These are phyloP conservation scores for Colletotrichum sansevieriae DNA, from an alignment of 2,329 filamentous ascomycete species.

Conservation along the genomic window DNA sequence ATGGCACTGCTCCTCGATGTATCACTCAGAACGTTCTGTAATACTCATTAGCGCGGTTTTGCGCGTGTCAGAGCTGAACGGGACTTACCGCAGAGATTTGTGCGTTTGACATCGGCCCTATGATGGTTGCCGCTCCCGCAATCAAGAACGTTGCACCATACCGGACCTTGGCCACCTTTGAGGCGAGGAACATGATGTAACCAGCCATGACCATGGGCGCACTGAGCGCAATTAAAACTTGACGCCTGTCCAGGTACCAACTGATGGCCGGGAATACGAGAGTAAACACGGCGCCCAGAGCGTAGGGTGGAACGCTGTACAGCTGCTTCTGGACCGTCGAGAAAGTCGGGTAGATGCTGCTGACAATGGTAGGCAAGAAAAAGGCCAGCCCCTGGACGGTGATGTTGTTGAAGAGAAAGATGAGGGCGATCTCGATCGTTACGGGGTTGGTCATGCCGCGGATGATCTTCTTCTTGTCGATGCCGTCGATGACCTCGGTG, in stretches of 20 bases:
- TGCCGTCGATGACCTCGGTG: slow-evolving; percentile 70
- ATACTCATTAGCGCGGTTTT: too few relatives aligned
- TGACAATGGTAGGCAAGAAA: slow-evolving; percentile 77
- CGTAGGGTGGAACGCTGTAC: slow-evolving; percentile 77
- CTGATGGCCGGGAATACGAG: slow-evolving; percentile 71
- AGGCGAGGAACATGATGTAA: slow-evolving; percentile 78
- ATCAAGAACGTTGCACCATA: slow-evolving; percentile 81
- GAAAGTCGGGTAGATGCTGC: slow-evolving; percentile 72
- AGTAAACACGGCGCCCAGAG: slow-evolving; percentile 77
- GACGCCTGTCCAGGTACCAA: slow-evolving; percentile 71
- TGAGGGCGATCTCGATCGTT: slow-evolving; percentile 66
- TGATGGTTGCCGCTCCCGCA: slow-evolving; percentile 72
- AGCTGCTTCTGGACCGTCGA: slow-evolving; percentile 75
- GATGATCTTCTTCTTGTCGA: slow-evolving; percentile 70
- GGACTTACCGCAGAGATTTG: slow-evolving; percentile 66
- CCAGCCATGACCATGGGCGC: slow-evolving; percentile 76
- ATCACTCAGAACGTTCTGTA: slow-evolving; percentile 75
- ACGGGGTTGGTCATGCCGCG: slow-evolving; percentile 75
- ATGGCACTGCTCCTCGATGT: slow-evolving; percentile 77
- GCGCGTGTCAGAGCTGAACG: too few relatives aligned
- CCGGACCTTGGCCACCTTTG: slow-evolving; percentile 62
- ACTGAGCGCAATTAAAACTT: slow-evolving; percentile 70
- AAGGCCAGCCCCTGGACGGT: slow-evolving; percentile 79
- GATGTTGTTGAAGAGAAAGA: slow-evolving; percentile 76
- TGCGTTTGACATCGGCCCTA: slow-evolving; percentile 75